phyloP scores from a whole-genome alignment of 768 basidiomycete species.

The Tulasnella sp. region DNA sequence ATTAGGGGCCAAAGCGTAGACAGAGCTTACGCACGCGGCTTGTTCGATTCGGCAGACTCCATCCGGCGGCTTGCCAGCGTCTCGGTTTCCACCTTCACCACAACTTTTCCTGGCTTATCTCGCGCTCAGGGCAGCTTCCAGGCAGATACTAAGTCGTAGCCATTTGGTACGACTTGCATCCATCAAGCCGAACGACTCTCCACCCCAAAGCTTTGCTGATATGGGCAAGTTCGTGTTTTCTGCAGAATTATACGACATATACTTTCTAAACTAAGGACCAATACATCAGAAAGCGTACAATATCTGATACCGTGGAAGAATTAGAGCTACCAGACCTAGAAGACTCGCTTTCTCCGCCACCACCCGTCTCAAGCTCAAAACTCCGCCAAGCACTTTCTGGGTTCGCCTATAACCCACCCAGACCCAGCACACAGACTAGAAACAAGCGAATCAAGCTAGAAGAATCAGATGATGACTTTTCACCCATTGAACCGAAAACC shows the following conservation, averaged over 20 bases:
- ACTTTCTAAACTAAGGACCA: too few relatives aligned
- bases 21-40: not conserved
- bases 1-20: not conserved
- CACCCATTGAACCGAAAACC: not conserved
- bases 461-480: not conserved
- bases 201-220: not conserved
- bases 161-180: not conserved
- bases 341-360: not conserved
- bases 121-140: not conserved
- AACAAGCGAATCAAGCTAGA: conserved; percentile 1
- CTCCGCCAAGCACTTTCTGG: not conserved
- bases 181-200: not conserved
- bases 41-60: not conserved
- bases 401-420: not conserved
- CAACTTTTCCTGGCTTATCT: not conserved
- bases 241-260: not conserved
- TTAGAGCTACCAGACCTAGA: not conserved
- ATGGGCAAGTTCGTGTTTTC: not conserved
- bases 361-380: not conserved
- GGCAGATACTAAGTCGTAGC: not conserved
- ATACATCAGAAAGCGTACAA: not conserved
- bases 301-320: not conserved
- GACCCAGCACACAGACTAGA: not conserved
- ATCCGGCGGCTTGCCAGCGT: not conserved
- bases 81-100: not conserved